Conservation (phyloP, 805 yeast genomes). For the Yamadazyma sp. region DNA sequence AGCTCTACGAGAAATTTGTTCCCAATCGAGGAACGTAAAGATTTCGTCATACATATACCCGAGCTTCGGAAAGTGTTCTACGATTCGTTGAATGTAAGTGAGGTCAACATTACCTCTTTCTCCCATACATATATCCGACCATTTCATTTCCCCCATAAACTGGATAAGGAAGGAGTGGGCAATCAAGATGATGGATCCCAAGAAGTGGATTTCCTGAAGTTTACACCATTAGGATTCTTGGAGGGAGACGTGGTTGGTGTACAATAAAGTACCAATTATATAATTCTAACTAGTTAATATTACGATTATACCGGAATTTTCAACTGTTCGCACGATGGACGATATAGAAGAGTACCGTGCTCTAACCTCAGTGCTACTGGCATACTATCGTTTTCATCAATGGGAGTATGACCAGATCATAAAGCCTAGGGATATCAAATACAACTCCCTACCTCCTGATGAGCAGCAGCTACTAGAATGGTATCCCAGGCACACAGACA, state of each 20-base stretch:
- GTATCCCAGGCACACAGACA: constrained; percentile 44
- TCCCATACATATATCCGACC: constrained; percentile 17
- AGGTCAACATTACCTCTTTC: constrained; percentile 17
- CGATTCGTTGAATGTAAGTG: constrained; percentile 13
- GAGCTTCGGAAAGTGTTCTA: constrained; percentile 14
- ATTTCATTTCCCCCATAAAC: constrained; percentile 17
- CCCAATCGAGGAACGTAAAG: constrained; percentile 30
- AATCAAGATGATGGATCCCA: constrained; percentile 7
- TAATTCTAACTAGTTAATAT: background rate
- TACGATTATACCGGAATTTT: too few relatives aligned
- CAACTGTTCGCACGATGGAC: constrained; percentile 10
- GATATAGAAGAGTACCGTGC: constrained; percentile 37
- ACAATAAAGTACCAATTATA: background rate
- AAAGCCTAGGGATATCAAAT: constrained; percentile 30
- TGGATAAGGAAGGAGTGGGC: background rate
- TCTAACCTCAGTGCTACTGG: constrained; percentile 36
- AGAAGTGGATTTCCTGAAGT: constrained; percentile 16
- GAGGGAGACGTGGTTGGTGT: constrained; percentile 10
- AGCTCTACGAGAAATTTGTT: constrained; percentile 20
- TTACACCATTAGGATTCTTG: constrained; percentile 17
- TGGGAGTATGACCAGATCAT: constrained; percentile 35
- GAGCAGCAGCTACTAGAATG: constrained; percentile 51
- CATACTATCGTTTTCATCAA: constrained; percentile 32
- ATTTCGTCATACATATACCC: constrained; percentile 25
- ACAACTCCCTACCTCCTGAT: constrained; percentile 29